Conservation (phyloP, 352 stramenopile species). For the Phytophthora sojae region DNA sequence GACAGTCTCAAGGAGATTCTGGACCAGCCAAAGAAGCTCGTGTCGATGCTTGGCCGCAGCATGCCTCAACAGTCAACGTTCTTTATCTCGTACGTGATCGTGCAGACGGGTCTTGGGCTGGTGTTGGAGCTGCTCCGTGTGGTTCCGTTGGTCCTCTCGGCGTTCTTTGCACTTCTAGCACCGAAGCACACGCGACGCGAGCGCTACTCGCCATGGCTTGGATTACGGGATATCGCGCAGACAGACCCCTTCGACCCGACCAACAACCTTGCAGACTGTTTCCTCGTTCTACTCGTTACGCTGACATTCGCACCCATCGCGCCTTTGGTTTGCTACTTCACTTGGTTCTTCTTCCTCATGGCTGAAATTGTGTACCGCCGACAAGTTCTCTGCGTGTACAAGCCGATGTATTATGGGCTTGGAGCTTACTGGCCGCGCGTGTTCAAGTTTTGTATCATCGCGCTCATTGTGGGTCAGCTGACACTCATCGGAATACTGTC, state of each 20-base stretch:
- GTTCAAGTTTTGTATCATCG: slow-evolving; percentile 79
- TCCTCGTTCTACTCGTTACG: slow-evolving; percentile 76
- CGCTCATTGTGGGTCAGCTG: slow-evolving; percentile 76
- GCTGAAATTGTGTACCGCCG: slow-evolving; percentile 77
- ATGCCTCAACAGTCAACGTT: slow-evolving; percentile 88
- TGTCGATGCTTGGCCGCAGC: slow-evolving; percentile 73
- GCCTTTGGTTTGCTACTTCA: slow-evolving; percentile 82
- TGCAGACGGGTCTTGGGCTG: slow-evolving; percentile 68
- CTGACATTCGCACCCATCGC: slow-evolving; percentile 84
- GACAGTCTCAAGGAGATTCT: slow-evolving; percentile 78
- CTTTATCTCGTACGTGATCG: slow-evolving; percentile 87
- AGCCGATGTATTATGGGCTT: slow-evolving; percentile 56
- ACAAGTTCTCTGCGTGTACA: slow-evolving; percentile 79
- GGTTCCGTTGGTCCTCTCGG: slow-evolving; percentile 54
- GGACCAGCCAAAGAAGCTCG: slow-evolving; percentile 72
- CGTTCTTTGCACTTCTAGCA: slow-evolving; percentile 61
- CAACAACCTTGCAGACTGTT: slow-evolving; percentile 62
- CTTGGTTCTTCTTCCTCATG: slow-evolving; percentile 71
- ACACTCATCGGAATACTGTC: slow-evolving; percentile 83
- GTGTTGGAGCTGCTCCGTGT: slow-evolving; percentile 72
- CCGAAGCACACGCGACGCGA: slow-evolving; percentile 71
- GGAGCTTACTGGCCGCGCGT: slow-evolving; percentile 81
- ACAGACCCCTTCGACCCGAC: slow-evolving; percentile 73
- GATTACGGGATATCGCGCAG: slow-evolving; percentile 54
- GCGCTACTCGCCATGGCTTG: slow-evolving; percentile 63